A percentile compares a stretch with the other conserved stretches of the same genome.
Evolutionary conservation across 2,329 filamentous ascomycete genomes (phyloP).

Genomic region (Microascus cirrosus): DNA sequence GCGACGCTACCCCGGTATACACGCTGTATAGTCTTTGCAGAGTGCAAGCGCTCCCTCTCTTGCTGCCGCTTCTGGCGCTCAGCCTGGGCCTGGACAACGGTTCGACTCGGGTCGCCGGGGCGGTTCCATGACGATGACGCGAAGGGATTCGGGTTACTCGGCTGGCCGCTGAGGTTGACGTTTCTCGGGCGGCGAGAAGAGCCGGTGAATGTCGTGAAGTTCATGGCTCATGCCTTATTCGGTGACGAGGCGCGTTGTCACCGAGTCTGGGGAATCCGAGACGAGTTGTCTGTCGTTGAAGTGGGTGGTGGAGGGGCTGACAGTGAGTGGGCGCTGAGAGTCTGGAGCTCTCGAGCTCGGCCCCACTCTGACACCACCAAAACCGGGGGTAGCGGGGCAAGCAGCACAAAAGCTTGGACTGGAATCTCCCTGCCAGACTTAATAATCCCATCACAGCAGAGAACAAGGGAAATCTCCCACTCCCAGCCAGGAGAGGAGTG

Average conservation of each 20-base stretch:
- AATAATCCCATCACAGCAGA: too few relatives aligned
- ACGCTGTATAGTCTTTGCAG: slow-evolving; percentile 63
- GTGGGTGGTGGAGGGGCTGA: not conserved
- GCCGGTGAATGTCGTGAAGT: slow-evolving; percentile 80
- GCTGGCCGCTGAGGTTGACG: slow-evolving; percentile 85
- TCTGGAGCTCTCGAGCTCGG: not conserved
- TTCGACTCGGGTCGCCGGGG: slow-evolving; percentile 28
- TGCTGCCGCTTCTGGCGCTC: slow-evolving; percentile 71
- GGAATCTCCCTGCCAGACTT: not conserved
- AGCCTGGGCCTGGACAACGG: slow-evolving; percentile 76
- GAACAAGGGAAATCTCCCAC: too few relatives aligned
- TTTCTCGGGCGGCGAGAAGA: slow-evolving; percentile 76
- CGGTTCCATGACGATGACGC: slow-evolving; percentile 22
- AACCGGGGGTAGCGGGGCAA: too few relatives aligned
- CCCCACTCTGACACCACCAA: not conserved
- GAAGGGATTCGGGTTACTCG: slow-evolving; percentile 55
- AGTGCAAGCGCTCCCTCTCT: slow-evolving; percentile 67
- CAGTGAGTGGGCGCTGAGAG: not conserved
- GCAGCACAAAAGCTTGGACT: too few relatives aligned
- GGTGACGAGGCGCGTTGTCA: not conserved
- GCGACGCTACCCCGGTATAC: slow-evolving; percentile 69
- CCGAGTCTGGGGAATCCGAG: not conserved
- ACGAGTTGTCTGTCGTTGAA: not conserved
- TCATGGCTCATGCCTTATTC: slow-evolving; percentile 3
- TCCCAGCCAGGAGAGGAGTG: not conserved